Base-by-base conservation (phyloP, 2,329 filamentous ascomycete genomes). In the Aspergillus intermedius region DNA sequence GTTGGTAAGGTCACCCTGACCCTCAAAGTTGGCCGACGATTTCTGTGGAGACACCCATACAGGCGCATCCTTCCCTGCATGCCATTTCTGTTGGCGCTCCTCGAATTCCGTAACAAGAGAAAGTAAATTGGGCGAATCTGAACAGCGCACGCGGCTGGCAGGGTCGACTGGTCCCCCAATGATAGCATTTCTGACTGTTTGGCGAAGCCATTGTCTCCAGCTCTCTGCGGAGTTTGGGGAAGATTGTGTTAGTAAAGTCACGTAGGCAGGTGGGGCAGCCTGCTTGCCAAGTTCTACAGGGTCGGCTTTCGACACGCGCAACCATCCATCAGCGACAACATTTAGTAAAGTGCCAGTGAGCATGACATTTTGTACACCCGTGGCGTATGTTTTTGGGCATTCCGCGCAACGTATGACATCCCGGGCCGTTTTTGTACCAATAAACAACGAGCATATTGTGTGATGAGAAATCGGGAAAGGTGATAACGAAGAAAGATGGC, bases 331-430 rank as follows among this genome's bases (percentile, higher is more conserved):
- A 19, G 68, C 70, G 15, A 73, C 54, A 17, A 73, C 66, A n/a
- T 64, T 74, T 42, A 75, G 56, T 10, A 75, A 58, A 9, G 72
- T 73, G 10, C 67, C 68, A n/a, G 67, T 64, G 44, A 75, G 64
- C 69, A 74, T 74, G 41, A 75, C 64, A 46, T 75, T 75, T 50
- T 74, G 72, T 21, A 71, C 56, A 5, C 66, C 65, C 1, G 70
- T 68, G 30, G 68, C 64, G 48, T 73, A 73, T 30, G 58, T 62
- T 34, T 64, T 63, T 1, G 72, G 72, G 49, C 73, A 75, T 15
- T 63, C 54, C 40, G 61, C 55, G 51, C 73, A 75, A 52, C 69
- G 69, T 22, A 75, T 66, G 12, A 74, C 70, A 17, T 62, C 55
- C 25, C 62, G 63, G 12, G 70, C 70, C 8, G 70, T 74, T 48